Evolutionary conservation across 176 grass and related monocot species (phyloP).

Genomic region (Carex myosuroides): DNA sequence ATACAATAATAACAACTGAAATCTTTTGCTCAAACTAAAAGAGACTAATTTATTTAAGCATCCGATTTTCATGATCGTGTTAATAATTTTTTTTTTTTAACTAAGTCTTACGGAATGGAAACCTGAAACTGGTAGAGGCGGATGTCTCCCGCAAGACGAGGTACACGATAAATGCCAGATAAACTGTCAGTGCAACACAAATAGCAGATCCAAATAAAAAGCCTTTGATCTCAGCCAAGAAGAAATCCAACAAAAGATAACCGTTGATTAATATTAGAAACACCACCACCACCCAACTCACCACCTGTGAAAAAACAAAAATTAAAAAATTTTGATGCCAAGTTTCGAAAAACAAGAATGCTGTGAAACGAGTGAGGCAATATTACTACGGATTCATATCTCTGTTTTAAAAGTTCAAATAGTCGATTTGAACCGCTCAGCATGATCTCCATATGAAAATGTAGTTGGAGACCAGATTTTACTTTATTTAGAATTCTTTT

Average conservation of each 20-base stretch:
- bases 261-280: conserved; percentile 92
- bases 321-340: neutral
- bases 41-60: neutral
- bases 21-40: neutral
- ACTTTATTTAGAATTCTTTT: no score
- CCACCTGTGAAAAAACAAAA: conserved; percentile 37
- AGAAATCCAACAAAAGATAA: conserved; percentile 82
- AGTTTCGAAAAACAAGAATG: neutral
- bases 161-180: conserved; percentile 63
- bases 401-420: no score
- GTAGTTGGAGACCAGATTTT: no score
- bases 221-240: conserved; percentile 46
- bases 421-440: no score
- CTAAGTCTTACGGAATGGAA: conserved; percentile 35
- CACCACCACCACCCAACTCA: conserved; percentile 66
- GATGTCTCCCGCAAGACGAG: conserved; percentile 46
- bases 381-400: no score
- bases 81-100: neutral
- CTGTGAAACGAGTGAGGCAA: no score
- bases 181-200: conserved; percentile 34
- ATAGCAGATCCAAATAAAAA: conserved; percentile 55
- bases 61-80: neutral
- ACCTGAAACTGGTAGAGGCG: conserved; percentile 32
- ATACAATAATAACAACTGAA: neutral
- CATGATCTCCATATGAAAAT: no score